These are phyloP conservation scores for Orbilia blumenaviensis DNA, from an alignment of 2,329 filamentous ascomycete species.

Conservation along the genomic window DNA sequence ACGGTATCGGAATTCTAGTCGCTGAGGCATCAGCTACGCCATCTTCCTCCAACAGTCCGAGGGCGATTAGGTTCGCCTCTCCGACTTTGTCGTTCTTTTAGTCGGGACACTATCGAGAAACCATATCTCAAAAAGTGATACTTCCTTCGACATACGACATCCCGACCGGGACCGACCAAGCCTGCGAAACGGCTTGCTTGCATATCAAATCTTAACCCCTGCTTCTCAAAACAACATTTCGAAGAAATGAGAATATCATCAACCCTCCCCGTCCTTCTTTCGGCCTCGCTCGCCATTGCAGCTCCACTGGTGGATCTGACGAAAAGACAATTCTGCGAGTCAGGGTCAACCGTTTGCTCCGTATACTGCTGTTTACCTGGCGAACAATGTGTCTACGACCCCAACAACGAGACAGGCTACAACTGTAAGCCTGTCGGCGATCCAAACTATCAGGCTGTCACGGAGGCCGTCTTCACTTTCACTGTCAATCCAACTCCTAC, in stretches of 20 bases:
- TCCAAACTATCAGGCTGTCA: constrained; percentile 29
- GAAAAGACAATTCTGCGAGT: constrained; percentile 42
- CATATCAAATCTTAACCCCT: constrained; percentile 3
- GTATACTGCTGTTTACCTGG: constrained; percentile 38
- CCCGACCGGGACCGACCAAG: not conserved
- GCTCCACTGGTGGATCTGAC: constrained; percentile 50
- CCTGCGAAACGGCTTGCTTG: not conserved
- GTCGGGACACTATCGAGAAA: constrained; percentile 7
- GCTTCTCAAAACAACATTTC: not conserved
- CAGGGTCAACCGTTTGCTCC: constrained; percentile 33
- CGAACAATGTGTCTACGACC: constrained; percentile 47
- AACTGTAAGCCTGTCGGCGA: constrained; percentile 42
- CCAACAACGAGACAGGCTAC: constrained; percentile 24
- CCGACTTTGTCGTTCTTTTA: constrained; percentile 26
- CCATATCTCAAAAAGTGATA: not conserved
- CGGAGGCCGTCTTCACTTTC: constrained; percentile 31
- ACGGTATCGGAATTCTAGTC: constrained; percentile 13
- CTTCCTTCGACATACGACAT: not conserved
- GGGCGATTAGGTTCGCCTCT: constrained; percentile 45
- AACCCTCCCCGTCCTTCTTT: constrained; percentile 31
- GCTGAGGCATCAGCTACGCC: not conserved
- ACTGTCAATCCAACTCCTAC: constrained; percentile 44
- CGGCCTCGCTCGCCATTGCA: constrained; percentile 29
- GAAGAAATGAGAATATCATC: constrained; percentile 48
- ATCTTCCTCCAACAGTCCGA: not conserved